Conservation (phyloP, 179 eudicot species). For the Beta corolliflora region DNA sequence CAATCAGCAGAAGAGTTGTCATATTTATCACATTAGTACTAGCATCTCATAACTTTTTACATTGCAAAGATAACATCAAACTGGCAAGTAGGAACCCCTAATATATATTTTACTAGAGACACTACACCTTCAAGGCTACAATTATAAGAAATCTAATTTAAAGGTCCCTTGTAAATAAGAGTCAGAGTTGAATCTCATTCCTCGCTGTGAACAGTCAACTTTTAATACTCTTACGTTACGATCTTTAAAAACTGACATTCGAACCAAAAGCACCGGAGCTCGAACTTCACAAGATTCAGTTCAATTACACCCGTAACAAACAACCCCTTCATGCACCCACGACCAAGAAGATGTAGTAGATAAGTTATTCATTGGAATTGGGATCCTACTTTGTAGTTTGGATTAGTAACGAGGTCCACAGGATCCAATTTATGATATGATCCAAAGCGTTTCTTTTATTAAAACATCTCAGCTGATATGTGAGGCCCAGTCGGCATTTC, state of each 20-base stretch:
- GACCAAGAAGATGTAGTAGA: neutral
- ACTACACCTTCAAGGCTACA: neutral
- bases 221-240: neutral
- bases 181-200: neutral
- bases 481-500: too few relatives aligned
- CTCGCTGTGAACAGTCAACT: neutral
- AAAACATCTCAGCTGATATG: too few relatives aligned
- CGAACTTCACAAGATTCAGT: neutral
- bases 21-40: neutral
- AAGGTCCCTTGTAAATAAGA: neutral
- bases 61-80: neutral
- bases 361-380: neutral
- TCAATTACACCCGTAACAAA: too few relatives aligned
- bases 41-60: neutral
- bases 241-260: neutral
- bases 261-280: neutral
- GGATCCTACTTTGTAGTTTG: neutral
- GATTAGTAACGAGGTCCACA: neutral
- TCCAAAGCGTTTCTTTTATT: too few relatives aligned
- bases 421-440: neutral
- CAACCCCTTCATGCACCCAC: neutral
- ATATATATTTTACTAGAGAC: neutral
- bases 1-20: slow-evolving; percentile 20
- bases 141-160: neutral
- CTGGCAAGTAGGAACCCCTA: neutral